Conservation (phyloP, 441 rosid genomes). For the Iberis amara region DNA sequence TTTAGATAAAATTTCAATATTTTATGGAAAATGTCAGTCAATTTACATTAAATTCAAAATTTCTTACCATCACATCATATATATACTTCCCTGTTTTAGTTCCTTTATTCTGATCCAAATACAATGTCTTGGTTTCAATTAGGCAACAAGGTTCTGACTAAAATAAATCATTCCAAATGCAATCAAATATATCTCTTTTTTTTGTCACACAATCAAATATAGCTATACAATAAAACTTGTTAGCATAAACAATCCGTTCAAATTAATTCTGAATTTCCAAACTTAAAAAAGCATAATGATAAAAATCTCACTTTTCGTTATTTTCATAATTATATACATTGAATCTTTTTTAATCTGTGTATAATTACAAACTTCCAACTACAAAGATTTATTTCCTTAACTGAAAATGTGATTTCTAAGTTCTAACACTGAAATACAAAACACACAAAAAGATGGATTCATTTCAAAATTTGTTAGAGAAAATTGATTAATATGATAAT, state of each 20-base stretch:
- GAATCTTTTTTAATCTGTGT: too few relatives aligned
- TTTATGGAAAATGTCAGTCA: constrained; percentile 12
- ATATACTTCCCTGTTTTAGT: constrained; percentile 2
- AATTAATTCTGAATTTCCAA: too few relatives aligned
- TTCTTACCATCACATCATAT: constrained; percentile 4
- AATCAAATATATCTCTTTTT: not conserved
- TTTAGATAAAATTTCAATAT: not conserved
- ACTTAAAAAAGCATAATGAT: too few relatives aligned
- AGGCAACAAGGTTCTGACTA: constrained; percentile 10
- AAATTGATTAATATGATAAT: too few relatives aligned
- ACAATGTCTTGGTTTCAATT: constrained; percentile 16
- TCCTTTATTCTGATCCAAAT: constrained; percentile 12
- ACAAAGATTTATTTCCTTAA: too few relatives aligned
- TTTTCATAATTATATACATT: too few relatives aligned
- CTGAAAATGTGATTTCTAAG: too few relatives aligned
- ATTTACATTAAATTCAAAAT: constrained; percentile 5
- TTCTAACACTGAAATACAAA: too few relatives aligned
- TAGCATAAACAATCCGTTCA: too few relatives aligned
- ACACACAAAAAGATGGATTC: too few relatives aligned
- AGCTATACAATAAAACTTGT: not conserved
- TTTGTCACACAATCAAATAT: not conserved
- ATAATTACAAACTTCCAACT: too few relatives aligned
- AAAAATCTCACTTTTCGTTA: not conserved
- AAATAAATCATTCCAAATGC: constrained; percentile 8
- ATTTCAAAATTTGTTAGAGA: too few relatives aligned